Evolutionary conservation across 768 basidiomycete species (phyloP).

Genomic region (Lactarius psammicola): DNA sequence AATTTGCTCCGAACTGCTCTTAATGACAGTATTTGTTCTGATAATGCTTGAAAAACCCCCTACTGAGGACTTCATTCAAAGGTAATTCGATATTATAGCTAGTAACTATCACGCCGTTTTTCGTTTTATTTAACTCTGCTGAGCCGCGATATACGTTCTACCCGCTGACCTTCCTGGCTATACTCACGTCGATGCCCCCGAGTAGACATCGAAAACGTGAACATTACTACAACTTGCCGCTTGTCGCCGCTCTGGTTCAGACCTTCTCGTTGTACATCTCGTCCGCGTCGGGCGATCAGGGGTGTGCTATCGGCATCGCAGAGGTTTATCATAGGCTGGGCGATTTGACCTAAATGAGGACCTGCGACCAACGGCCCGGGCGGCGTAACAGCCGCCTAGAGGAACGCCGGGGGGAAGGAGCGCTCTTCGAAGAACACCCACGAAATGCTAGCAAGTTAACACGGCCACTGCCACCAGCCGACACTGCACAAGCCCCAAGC

Average conservation of each 20-base stretch:
- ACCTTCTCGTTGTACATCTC: slow-evolving; percentile 36
- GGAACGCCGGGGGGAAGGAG: neutral
- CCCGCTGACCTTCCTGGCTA: neutral
- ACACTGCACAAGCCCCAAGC: neutral
- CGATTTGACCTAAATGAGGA: slow-evolving; percentile 31
- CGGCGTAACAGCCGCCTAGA: slow-evolving; percentile 25
- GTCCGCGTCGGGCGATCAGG: slow-evolving; percentile 37
- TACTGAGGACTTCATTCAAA: neutral
- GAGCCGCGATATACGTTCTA: neutral
- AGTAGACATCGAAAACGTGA: slow-evolving; percentile 28
- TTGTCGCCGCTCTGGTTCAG: slow-evolving; percentile 31
- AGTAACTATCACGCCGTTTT: neutral
- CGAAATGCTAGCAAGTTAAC: neutral
- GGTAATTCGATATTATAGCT: neutral
- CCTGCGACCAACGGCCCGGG: slow-evolving; percentile 38
- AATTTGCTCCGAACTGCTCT: neutral
- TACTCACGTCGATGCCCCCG: slow-evolving; percentile 20
- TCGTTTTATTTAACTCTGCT: neutral
- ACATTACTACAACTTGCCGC: slow-evolving; percentile 21
- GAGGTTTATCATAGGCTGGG: slow-evolving; percentile 36
- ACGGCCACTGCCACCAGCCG: neutral
- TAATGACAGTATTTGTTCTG: neutral
- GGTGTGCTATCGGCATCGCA: slow-evolving; percentile 31
- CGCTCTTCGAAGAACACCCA: slow-evolving; percentile 3
- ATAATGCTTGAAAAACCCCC: neutral